These are phyloP conservation scores for Fraxinus pennsylvanica DNA, from an alignment of 257 asterid genomes.

Conservation along the genomic window DNA sequence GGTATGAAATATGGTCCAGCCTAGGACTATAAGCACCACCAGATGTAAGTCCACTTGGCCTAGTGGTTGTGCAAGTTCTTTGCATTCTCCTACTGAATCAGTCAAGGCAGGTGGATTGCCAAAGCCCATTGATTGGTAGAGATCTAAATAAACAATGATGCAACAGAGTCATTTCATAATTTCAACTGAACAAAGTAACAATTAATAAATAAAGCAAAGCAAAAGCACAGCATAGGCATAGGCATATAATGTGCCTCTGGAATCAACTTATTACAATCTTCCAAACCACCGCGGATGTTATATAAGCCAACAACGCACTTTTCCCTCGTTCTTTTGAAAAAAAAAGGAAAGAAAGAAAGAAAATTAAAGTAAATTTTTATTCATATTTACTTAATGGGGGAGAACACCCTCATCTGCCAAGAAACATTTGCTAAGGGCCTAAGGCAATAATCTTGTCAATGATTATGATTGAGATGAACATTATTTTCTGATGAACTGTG, in stretches of 20 bases:
- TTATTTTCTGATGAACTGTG: background rate
- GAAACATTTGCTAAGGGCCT: background rate
- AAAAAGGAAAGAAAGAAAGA: too few relatives aligned
- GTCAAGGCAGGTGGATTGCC: constrained; percentile 35
- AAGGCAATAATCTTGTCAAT: background rate
- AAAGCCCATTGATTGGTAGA: constrained; percentile 46
- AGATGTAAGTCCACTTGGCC: constrained; percentile 38
- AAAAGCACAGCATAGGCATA: background rate
- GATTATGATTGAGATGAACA: background rate
- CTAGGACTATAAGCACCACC: constrained; percentile 34
- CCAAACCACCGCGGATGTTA: background rate
- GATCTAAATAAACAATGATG: constrained; percentile 26
- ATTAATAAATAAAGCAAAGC: constrained; percentile 2
- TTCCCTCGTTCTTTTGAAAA: background rate
- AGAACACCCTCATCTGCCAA: background rate
- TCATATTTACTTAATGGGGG: background rate
- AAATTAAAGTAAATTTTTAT: background rate
- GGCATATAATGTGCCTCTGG: background rate
- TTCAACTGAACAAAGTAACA: constrained; percentile 6
- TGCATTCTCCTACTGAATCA: constrained; percentile 31
- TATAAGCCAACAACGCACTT: background rate
- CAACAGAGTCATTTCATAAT: constrained; percentile 18
- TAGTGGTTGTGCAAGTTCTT: constrained; percentile 25
- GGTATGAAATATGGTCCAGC: constrained; percentile 30
- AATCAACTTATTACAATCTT: background rate